Conservation (phyloP, 129 eudicot genomes). For the Oenanthe sinensis region DNA sequence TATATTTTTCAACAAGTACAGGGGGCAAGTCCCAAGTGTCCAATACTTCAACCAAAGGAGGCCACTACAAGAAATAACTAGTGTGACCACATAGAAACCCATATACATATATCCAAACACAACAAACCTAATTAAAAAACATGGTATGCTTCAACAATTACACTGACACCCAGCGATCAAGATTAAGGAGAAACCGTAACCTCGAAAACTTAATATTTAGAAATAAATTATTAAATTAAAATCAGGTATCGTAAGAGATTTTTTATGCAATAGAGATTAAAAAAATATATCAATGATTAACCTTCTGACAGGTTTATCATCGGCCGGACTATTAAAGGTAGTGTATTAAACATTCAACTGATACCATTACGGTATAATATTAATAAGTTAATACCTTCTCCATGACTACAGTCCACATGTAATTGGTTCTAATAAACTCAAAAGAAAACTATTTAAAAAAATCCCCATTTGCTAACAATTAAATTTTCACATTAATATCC, state of each 20-base stretch:
- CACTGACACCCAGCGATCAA: not conserved
- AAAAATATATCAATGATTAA: not conserved
- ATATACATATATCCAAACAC: not conserved
- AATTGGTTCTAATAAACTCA: not conserved
- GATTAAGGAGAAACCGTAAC: not conserved
- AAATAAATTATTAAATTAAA: not conserved
- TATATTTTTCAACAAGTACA: conserved; percentile 82
- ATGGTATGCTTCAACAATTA: not conserved
- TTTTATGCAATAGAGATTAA: not conserved
- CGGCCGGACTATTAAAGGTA: not conserved
- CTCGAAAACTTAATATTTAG: not conserved
- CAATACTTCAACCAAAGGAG: conserved; percentile 87
- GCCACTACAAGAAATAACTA: conserved; percentile 63
- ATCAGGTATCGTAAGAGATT: not conserved
- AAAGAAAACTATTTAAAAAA: not conserved
- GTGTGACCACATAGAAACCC: conserved; percentile 2
- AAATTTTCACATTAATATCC: not conserved
- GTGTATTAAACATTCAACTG: not conserved
- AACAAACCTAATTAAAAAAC: not conserved
- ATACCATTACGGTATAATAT: not conserved
- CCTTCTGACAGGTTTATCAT: not conserved
- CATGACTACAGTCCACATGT: too few species aligned
- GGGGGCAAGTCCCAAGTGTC: conserved; percentile 93
- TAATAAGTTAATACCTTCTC: too few species aligned
- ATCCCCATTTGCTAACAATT: not conserved